Evolutionary conservation across 1,284 basidiomycete species (phyloP).

Genomic region (Ustilago curta): DNA sequence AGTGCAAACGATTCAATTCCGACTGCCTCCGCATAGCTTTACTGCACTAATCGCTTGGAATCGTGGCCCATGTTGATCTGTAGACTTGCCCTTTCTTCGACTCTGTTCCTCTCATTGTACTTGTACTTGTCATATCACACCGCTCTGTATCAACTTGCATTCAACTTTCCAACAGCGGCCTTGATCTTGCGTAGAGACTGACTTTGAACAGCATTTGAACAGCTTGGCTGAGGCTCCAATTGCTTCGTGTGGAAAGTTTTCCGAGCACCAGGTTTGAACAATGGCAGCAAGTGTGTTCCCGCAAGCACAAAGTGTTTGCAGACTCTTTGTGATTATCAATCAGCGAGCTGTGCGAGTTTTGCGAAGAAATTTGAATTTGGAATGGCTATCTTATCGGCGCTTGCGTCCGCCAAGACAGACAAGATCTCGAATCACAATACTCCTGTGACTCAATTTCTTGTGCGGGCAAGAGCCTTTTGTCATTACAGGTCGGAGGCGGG

Average conservation of each 20-base stretch:
- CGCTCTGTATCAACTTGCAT: conserved; percentile 32
- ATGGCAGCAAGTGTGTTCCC: no score
- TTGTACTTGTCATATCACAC: conserved; percentile 15
- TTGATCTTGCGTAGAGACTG: no score
- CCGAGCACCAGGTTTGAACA: no score
- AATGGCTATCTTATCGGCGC: conserved; percentile 37
- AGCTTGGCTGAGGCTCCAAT: not conserved
- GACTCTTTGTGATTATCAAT: conserved; percentile 32
- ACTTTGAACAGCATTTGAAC: not conserved
- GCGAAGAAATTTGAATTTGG: conserved; percentile 6
- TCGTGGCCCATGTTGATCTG: not conserved
- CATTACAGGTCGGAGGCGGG: not conserved
- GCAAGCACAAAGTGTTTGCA: no score
- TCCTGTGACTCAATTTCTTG: not conserved
- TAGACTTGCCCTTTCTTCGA: not conserved
- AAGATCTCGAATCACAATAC: not conserved
- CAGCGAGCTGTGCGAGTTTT: conserved; percentile 11
- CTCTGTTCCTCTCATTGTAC: conserved; percentile 25
- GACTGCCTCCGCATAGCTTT: not conserved
- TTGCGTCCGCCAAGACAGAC: conserved; percentile 12
- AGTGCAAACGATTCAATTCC: not conserved
- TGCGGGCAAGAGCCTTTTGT: not conserved
- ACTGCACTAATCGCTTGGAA: not conserved
- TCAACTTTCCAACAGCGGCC: not conserved
- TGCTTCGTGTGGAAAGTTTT: no score